Conservation (phyloP, 208 protist genomes). For the Crithidia fasciculata region DNA sequence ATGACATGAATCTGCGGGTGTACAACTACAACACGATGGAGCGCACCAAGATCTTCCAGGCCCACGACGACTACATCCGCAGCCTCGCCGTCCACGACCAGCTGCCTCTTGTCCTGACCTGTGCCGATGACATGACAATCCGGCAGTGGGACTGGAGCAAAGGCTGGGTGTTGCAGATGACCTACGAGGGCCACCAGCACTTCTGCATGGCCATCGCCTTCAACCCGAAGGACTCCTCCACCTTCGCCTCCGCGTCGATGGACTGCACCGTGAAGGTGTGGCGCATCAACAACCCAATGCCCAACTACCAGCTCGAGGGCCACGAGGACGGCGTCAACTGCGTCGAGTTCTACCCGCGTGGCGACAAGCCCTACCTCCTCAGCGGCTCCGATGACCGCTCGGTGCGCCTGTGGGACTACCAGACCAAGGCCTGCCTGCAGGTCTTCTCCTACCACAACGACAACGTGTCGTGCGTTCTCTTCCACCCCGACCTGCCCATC, state of each 20-base stretch:
- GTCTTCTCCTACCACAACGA: slow-evolving; percentile 96
- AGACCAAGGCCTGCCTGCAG: slow-evolving; percentile 96
- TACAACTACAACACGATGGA: slow-evolving; percentile 99
- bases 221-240: slow-evolving; percentile 98
- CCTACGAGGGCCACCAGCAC: slow-evolving; percentile 98
- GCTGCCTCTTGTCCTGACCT: slow-evolving; percentile 94
- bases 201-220: slow-evolving; percentile 98
- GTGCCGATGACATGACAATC: slow-evolving; percentile 98
- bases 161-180: slow-evolving; percentile 90
- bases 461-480: slow-evolving; percentile 96
- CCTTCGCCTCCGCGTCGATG: slow-evolving; percentile 98
- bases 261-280: slow-evolving; percentile 98
- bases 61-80: slow-evolving; percentile 97
- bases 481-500: slow-evolving; percentile 97
- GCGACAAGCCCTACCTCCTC: slow-evolving; percentile 98
- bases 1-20: slow-evolving; percentile 95
- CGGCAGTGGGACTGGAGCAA: slow-evolving; percentile 99
- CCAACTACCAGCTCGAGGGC: slow-evolving; percentile 98
- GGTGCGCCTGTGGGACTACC: slow-evolving; percentile 99
- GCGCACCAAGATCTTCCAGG: slow-evolving; percentile 96
- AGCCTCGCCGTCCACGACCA: slow-evolving; percentile 98
- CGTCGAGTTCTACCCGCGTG: slow-evolving; percentile 97
- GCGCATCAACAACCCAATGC: slow-evolving; percentile 86
- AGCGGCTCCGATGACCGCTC: slow-evolving; percentile 96
- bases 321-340: slow-evolving; percentile 99